Evolutionary conservation across 371 early-diverging fungal genomes (phyloP).

Genomic region (Mortierella polycephala): DNA sequence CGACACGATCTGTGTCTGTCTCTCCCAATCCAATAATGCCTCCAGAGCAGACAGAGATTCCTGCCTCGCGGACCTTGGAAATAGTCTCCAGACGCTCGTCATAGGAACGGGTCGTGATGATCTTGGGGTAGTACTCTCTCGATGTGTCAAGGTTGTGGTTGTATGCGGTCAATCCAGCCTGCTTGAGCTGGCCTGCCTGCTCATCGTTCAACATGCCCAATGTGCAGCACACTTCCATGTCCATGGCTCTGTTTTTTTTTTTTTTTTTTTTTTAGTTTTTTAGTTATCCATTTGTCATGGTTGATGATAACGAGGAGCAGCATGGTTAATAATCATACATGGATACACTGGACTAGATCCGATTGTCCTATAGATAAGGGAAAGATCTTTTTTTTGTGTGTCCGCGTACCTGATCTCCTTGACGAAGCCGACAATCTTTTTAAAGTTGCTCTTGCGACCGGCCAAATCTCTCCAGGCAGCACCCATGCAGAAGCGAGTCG

Average conservation of each 20-base stretch:
- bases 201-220: constrained; percentile 86
- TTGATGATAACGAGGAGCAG: background rate
- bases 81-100: constrained; percentile 87
- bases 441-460: constrained; percentile 88
- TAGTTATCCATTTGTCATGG: background rate
- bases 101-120: constrained; percentile 86
- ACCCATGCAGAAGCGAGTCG: constrained; percentile 85
- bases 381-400: background rate
- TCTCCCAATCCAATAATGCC: constrained; percentile 92
- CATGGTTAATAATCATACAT: constrained; percentile 1
- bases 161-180: constrained; percentile 90
- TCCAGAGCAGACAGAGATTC: constrained; percentile 90
- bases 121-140: constrained; percentile 86
- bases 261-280: background rate
- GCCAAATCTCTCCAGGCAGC: constrained; percentile 89
- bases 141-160: constrained; percentile 92
- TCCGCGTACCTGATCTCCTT: constrained; percentile 79
- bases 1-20: constrained; percentile 78
- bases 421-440: constrained; percentile 80
- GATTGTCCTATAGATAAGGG: too few species aligned
- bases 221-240: constrained; percentile 93
- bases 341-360: background rate
- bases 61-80: constrained; percentile 80
- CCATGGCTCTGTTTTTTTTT: constrained; percentile 75
- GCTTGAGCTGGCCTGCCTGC: constrained; percentile 82